phyloP scores from a whole-genome alignment of 2,329 filamentous ascomycete genomes.

The Diaporthe sp. region DNA sequence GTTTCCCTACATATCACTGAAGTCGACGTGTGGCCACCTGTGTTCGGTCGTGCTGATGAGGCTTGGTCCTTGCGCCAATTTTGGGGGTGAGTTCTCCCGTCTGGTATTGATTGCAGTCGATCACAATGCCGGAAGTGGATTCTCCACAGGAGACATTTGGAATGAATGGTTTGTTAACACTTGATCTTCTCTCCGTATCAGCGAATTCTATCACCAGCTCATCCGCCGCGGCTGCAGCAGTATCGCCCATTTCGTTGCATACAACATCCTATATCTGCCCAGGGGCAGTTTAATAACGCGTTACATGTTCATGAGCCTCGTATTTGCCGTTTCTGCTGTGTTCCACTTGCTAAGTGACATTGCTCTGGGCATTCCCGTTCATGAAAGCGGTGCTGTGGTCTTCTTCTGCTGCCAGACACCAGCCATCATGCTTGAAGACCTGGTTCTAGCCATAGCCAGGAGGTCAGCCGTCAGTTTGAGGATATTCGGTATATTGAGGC shows the following conservation, averaged over 20 bases:
- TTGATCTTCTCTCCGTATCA: neutral
- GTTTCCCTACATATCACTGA: conserved; percentile 5
- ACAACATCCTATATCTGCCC: neutral
- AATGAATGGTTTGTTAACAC: too few species aligned
- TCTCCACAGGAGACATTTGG: neutral
- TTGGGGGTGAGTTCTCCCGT: conserved; percentile 10
- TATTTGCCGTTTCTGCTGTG: neutral
- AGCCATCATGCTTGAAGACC: conserved; percentile 13
- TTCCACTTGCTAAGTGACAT: conserved; percentile 10
- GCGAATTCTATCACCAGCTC: conserved; percentile 7
- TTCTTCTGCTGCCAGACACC: conserved; percentile 15
- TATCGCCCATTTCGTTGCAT: neutral
- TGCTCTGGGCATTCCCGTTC: neutral
- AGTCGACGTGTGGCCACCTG: conserved; percentile 1
- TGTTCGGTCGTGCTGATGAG: neutral
- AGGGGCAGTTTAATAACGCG: neutral
- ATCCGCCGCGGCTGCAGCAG: conserved; percentile 17
- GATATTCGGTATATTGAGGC: neutral
- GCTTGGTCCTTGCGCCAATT: conserved; percentile 18
- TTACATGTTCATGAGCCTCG: neutral
- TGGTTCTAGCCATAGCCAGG: neutral
- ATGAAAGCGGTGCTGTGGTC: neutral
- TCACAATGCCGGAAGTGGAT: neutral
- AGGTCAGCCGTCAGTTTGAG: neutral
- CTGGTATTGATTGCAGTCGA: neutral